Conservation (phyloP, 75 land plant species). For the Selaginella moellendorffii region DNA sequence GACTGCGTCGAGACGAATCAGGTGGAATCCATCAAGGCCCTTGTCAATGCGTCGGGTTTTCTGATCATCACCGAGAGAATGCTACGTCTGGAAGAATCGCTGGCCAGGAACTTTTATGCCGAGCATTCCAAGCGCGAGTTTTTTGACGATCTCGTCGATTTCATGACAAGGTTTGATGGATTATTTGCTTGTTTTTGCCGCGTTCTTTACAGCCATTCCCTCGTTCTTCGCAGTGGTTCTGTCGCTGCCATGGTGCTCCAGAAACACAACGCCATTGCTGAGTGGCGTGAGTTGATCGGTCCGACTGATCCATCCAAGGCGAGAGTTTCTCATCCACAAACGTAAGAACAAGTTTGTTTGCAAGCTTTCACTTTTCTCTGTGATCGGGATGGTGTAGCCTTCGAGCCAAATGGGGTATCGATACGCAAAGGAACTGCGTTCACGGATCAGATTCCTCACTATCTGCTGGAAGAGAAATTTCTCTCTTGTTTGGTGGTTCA, state of each 20-base stretch:
- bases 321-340: constrained; percentile 43
- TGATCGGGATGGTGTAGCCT: constrained; percentile 40
- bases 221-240: constrained; percentile 45
- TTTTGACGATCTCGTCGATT: constrained; percentile 41
- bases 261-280: constrained; percentile 48
- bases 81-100: constrained; percentile 32
- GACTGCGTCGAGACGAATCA: constrained; percentile 48
- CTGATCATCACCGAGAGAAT: constrained; percentile 25
- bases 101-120: constrained; percentile 38
- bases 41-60: constrained; percentile 42
- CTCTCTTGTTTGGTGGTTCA: constrained; percentile 48
- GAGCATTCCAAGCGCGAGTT: constrained; percentile 58
- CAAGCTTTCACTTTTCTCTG: background rate
- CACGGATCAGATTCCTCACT: constrained; percentile 65
- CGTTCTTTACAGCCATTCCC: background rate
- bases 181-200: background rate
- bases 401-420: constrained; percentile 49
- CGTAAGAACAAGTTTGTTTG: constrained; percentile 20
- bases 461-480: constrained; percentile 55
- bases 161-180: constrained; percentile 59
- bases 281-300: constrained; percentile 69
- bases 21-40: constrained; percentile 29
- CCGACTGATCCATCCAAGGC: constrained; percentile 70
- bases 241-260: constrained; percentile 59
- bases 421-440: constrained; percentile 52